Base-by-base conservation (phyloP, 1,139 yeast genomes). In the Lodderomyces parapsilosis region DNA sequence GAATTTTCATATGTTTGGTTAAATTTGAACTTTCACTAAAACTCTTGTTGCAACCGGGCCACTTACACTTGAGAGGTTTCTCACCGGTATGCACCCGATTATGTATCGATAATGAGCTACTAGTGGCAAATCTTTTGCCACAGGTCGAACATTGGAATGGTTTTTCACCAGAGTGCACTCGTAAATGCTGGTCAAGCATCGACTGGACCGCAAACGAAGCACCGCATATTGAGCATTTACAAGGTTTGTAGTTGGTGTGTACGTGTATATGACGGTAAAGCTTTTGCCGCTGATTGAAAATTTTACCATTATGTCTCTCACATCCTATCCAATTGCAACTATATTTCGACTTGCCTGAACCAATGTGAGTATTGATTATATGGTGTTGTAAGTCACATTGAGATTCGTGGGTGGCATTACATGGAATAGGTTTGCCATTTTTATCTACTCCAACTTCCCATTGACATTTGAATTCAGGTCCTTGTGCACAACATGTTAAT, bases 11-110 rank as follows among this genome's bases (percentile, higher is more conserved):
- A 60, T 93, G 99, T 57, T 93, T 93, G 19, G 89, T 83, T 53
- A 91, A 69, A 58, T 93, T 91, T 13, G 96, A 86, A 37, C 93
- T 82, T 59, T 93, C 98, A 47, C 94, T 84, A 57, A 93, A 93
- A 42, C 89, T 67, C 61, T 88, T 89, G 19, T 80, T 84, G 60
- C 99, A 93, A 0, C 89, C 86, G 0, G 86, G 86, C 66, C 79
- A 77, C 51, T 82, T 83, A 62, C 99, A 93, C 36, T 63, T 68
- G 51, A 90, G 71, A 1, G 98, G 98, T 60, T 87, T 88, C 49
- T 86, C 78, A 4, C 83, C 83, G 2, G 79, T 72, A 53, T 79
- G 84, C 2, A 74, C 76, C 43, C 83, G 58, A 40, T 69, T 64
- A 56, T 79, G 84, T 30, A 79, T 76, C 1, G 81, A 76, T 41